These are phyloP conservation scores for Malus hybrid DNA, from an alignment of 331 rosid species.

Conservation along the genomic window DNA sequence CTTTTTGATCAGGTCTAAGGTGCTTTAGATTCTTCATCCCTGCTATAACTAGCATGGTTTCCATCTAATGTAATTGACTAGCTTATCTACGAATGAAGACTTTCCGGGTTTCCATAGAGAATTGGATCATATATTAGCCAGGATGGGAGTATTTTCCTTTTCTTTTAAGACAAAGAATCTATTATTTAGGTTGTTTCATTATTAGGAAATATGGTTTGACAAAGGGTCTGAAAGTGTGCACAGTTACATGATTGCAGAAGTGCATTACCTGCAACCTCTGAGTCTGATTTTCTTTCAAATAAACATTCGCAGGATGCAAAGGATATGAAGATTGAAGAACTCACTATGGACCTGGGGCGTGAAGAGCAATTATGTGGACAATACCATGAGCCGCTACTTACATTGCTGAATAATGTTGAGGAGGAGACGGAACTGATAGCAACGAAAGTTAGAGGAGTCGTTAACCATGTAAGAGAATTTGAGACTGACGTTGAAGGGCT, in stretches of 20 bases:
- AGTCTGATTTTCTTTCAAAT: neutral
- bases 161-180: neutral
- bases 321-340: conserved; percentile 7
- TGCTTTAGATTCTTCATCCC: neutral
- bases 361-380: neutral
- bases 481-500: neutral
- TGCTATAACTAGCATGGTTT: neutral
- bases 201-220: neutral
- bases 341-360: neutral
- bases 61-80: neutral
- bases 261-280: neutral
- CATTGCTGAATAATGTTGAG: neutral
- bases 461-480: neutral
- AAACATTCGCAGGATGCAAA: neutral
- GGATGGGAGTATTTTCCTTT: neutral
- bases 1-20: neutral
- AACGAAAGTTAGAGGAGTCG: neutral
- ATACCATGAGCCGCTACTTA: neutral
- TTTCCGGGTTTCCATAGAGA: neutral
- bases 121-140: neutral
- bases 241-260: neutral
- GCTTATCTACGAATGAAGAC: neutral
- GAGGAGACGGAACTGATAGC: neutral
- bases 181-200: neutral
- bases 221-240: neutral